phyloP scores from a whole-genome alignment of 2,329 filamentous ascomycete species.

The Diaporthe capsici region DNA sequence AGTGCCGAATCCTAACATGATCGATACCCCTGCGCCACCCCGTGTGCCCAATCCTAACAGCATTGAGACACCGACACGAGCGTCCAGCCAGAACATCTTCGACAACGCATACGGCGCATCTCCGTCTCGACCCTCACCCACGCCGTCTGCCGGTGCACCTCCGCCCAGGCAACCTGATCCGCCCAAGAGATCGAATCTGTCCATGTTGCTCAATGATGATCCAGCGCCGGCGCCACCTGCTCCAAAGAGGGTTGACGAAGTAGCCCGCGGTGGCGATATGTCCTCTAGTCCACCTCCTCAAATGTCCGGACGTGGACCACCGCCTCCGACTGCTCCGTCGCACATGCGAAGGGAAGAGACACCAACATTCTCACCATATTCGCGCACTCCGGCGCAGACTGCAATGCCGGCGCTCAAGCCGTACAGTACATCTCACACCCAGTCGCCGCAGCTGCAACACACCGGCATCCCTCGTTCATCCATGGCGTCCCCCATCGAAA shows the following conservation, averaged over 20 bases:
- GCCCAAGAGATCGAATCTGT: conserved; percentile 74
- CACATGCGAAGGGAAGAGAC: conserved; percentile 65
- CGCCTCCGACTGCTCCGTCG: conserved; percentile 55
- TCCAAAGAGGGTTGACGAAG: conserved; percentile 65
- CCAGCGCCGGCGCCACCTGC: conserved; percentile 57
- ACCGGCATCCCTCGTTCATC: conserved; percentile 60
- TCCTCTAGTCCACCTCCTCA: conserved; percentile 68
- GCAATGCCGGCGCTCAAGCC: conserved; percentile 71
- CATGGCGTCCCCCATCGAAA: conserved; percentile 58
- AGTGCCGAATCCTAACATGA: conserved; percentile 39
- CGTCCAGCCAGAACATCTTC: conserved; percentile 45
- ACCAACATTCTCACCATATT: conserved; percentile 62
- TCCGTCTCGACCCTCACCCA: conserved; percentile 49
- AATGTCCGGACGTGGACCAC: conserved; percentile 58
- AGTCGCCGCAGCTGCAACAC: conserved; percentile 66
- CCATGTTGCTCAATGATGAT: conserved; percentile 75
- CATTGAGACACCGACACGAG: conserved; percentile 38
- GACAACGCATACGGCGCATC: conserved; percentile 37
- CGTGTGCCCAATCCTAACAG: conserved; percentile 40
- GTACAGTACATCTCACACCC: conserved; percentile 55
- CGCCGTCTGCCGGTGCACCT: conserved; percentile 57
- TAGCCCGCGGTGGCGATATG: conserved; percentile 56
- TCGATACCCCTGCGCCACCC: conserved; percentile 33
- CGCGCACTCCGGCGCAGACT: conserved; percentile 57
- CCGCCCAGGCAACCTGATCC: conserved; percentile 58